Conservation (phyloP, 75 land plant genomes). For the Cryptomeria japonica region DNA sequence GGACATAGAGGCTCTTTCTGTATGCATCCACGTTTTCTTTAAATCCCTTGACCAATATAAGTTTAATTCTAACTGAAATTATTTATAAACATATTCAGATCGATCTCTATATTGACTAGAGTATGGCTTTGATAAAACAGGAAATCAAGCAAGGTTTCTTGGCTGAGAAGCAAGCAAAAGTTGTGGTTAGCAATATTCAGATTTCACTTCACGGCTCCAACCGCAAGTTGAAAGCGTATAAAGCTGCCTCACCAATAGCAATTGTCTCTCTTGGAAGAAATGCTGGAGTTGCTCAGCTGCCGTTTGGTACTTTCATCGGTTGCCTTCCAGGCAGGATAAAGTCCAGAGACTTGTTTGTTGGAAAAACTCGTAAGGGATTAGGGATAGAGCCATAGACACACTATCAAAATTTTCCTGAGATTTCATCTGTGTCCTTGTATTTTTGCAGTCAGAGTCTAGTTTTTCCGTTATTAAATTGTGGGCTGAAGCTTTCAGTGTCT, state of each 20-base stretch:
- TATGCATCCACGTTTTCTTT: not conserved
- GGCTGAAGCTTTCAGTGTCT: no score
- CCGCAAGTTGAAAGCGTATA: slow-evolving; percentile 21
- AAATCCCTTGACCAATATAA: not conserved
- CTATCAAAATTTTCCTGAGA: not conserved
- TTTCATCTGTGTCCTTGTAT: not conserved
- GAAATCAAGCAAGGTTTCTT: slow-evolving; percentile 47
- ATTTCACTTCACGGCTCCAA: not conserved
- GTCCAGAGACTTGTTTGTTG: slow-evolving; percentile 40
- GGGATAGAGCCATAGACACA: slow-evolving; percentile 15
- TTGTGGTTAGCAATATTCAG: slow-evolving; percentile 26
- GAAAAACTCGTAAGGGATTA: slow-evolving; percentile 24
- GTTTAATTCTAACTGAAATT: not conserved
- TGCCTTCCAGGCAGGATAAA: slow-evolving; percentile 33
- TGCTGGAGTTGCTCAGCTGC: slow-evolving; percentile 40
- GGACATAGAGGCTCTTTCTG: not conserved
- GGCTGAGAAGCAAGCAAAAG: slow-evolving; percentile 33
- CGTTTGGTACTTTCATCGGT: slow-evolving; percentile 35
- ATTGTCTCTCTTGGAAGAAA: slow-evolving; percentile 37
- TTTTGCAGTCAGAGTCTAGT: not conserved
- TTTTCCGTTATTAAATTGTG: not conserved
- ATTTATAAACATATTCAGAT: not conserved
- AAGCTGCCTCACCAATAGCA: slow-evolving; percentile 27
- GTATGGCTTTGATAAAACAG: slow-evolving; percentile 18
- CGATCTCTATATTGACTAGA: not conserved